Percentiles rank a stretch among this genome's conserved stretches.
Conservation (phyloP, 345 rosid species). For the Conringia planisiliqua region DNA sequence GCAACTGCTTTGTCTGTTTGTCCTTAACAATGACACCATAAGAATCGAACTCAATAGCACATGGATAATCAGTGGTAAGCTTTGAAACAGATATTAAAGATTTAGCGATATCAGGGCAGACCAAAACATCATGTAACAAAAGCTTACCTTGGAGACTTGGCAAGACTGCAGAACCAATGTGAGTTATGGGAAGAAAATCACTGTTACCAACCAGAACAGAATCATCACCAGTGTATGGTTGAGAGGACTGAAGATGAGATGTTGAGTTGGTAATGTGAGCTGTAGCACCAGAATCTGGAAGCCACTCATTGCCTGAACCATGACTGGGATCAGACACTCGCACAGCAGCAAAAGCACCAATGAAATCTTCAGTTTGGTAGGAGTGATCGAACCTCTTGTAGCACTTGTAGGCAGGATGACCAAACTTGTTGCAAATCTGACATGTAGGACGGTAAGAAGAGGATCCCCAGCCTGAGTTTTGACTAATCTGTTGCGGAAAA, state of each 20-base stretch:
- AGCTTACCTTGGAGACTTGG: not conserved
- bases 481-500: too few relatives aligned
- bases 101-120: not conserved
- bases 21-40: not conserved
- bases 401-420: too few relatives aligned
- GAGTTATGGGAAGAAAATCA: not conserved
- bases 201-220: not conserved
- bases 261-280: not conserved
- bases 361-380: too few relatives aligned
- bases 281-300: not conserved
- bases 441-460: too few relatives aligned
- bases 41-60: not conserved
- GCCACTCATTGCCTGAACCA: not conserved
- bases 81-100: not conserved
- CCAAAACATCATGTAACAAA: not conserved
- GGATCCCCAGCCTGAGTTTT: too few relatives aligned
- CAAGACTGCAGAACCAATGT: not conserved
- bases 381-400: too few relatives aligned
- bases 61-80: not conserved
- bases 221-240: not conserved
- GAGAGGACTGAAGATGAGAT: accelerated
- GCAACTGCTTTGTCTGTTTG: not conserved
- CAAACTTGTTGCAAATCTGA: too few relatives aligned
- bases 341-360: too few relatives aligned
- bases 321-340: too few relatives aligned